phyloP scores from a whole-genome alignment of 768 basidiomycete species.

The Pluteus cervinus region DNA sequence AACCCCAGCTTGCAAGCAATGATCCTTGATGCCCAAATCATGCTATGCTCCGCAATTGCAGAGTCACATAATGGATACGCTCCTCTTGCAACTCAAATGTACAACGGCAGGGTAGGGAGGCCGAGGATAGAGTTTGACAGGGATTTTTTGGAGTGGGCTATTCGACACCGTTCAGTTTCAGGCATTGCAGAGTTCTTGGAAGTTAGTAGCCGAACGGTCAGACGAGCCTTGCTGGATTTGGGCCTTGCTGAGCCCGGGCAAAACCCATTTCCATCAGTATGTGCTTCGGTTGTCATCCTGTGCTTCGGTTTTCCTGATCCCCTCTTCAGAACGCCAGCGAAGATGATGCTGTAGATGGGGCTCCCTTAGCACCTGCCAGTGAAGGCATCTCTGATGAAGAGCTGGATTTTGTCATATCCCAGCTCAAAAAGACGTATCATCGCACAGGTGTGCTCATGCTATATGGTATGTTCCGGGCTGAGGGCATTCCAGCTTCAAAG shows the following conservation, averaged over 20 bases:
- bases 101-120: neutral
- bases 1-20: too few relatives aligned
- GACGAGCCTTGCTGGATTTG: conserved; percentile 5
- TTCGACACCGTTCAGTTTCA: too few relatives aligned
- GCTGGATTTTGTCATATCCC: conserved; percentile 9
- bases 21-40: too few relatives aligned
- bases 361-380: too few relatives aligned
- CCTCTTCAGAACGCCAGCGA: too few relatives aligned
- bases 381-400: conserved; percentile 2
- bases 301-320: neutral
- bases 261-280: neutral
- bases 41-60: too few relatives aligned
- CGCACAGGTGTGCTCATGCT: conserved; percentile 13
- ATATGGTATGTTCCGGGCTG: conserved; percentile 13
- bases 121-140: neutral
- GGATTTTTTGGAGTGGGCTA: neutral
- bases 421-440: conserved; percentile 8
- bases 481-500: conserved; percentile 7
- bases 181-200: too few relatives aligned
- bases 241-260: conserved; percentile 9
- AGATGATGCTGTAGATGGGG: too few relatives aligned
- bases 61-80: too few relatives aligned
- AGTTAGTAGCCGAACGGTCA: neutral
- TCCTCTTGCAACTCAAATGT: too few relatives aligned
- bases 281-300: neutral